Conservation (phyloP, 2,329 filamentous ascomycete genomes). For the Fusarium falciforme region DNA sequence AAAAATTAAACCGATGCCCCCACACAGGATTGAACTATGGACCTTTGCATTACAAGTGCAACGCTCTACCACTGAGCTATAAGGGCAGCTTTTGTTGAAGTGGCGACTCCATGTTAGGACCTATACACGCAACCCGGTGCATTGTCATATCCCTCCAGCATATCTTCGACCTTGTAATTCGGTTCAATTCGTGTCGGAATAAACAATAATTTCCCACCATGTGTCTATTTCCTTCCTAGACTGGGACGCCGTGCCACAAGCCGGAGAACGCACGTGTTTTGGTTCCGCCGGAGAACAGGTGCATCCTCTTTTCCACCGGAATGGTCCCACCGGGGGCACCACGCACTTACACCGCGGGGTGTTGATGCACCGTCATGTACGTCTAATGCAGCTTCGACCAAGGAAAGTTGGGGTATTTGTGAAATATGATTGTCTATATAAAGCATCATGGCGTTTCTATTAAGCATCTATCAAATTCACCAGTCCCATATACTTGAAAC, state of each 20-base stretch:
- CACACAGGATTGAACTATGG: constrained; percentile 40
- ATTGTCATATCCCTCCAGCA: background rate
- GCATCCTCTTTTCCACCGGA: background rate
- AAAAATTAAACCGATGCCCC: constrained; percentile 29
- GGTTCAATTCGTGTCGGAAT: background rate
- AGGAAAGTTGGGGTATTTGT: background rate
- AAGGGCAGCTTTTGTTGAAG: constrained; percentile 7
- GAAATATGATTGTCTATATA: background rate
- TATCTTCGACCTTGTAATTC: background rate
- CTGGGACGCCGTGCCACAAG: background rate
- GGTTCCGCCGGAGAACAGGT: background rate
- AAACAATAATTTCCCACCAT: background rate
- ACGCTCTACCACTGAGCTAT: constrained; percentile 41
- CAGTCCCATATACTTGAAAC: background rate
- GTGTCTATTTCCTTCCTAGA: background rate
- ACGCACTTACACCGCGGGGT: background rate
- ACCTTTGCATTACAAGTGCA: constrained; percentile 41
- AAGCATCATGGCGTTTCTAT: background rate
- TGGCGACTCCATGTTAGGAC: background rate
- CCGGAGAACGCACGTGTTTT: background rate
- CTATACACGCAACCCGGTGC: accelerated
- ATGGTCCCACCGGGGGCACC: background rate
- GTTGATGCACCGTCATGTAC: background rate
- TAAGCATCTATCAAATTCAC: too few relatives aligned
- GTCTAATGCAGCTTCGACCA: background rate